phyloP scores from a whole-genome alignment of 176 grass and related monocot species.

The Tillandsia fasciculata region DNA sequence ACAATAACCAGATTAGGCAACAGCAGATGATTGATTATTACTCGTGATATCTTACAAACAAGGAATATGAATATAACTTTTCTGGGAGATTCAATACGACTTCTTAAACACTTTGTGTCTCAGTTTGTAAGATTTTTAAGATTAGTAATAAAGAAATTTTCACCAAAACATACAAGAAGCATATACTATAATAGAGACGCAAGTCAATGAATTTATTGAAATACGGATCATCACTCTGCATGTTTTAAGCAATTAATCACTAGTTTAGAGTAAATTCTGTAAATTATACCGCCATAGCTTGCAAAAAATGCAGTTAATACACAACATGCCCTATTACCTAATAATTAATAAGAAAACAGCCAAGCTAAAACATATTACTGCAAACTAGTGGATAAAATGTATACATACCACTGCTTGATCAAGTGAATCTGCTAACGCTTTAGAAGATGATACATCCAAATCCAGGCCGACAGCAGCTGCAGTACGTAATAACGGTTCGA shows the following conservation, averaged over 20 bases:
- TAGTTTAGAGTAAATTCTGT: background rate
- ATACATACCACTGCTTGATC: constrained; percentile 65
- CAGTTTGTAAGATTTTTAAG: too few relatives aligned
- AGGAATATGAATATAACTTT: too few relatives aligned
- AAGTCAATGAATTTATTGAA: constrained; percentile 99
- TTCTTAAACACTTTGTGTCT: too few relatives aligned
- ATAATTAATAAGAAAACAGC: background rate
- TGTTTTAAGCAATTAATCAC: constrained; percentile 21
- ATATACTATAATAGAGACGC: too few relatives aligned
- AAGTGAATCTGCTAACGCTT: constrained; percentile 96
- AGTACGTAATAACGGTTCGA: constrained; percentile 85
- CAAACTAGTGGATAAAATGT: background rate
- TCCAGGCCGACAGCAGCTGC: constrained; percentile 74
- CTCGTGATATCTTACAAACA: too few relatives aligned
- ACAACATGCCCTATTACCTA: too few relatives aligned
- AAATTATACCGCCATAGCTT: background rate
- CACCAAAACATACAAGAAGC: too few relatives aligned
- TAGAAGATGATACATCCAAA: constrained; percentile 88
- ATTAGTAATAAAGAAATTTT: too few relatives aligned
- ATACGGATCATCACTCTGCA: constrained; percentile 86
- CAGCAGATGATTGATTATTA: too few relatives aligned
- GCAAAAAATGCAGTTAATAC: background rate
- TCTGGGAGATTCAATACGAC: too few relatives aligned
- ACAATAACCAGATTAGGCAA: too few relatives aligned
- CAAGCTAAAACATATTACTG: constrained; percentile 5